A percentile compares a stretch with the other conserved stretches of the same genome.
Evolutionary conservation across 1,139 yeast species (phyloP).

Genomic region (Eremothecium coryli): DNA sequence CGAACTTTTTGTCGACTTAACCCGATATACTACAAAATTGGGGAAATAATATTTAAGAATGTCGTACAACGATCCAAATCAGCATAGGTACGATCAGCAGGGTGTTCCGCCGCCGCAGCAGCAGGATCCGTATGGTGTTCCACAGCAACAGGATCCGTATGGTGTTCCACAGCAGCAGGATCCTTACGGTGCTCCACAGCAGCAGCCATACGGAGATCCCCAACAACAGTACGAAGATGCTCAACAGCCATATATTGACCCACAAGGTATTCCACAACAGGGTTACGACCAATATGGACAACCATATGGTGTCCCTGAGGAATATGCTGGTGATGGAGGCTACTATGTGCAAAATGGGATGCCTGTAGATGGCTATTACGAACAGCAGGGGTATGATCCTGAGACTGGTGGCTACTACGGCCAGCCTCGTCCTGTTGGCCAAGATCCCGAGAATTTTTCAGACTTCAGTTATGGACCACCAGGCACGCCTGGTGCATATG

Average conservation of each 20-base stretch:
- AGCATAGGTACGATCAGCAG: slow-evolving; percentile 10
- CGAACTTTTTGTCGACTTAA: too few relatives aligned
- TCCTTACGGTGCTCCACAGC: slow-evolving; percentile 5
- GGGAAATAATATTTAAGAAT: slow-evolving; percentile 4
- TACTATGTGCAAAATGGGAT: slow-evolving; percentile 12
- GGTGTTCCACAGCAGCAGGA: slow-evolving; percentile 7
- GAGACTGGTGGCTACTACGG: slow-evolving; percentile 38
- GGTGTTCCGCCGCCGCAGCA: too few relatives aligned
- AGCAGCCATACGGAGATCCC: too few relatives aligned
- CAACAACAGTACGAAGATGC: slow-evolving; percentile 21
- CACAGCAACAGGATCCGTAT: slow-evolving; percentile 7
- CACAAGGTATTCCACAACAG: background rate
- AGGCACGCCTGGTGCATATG: slow-evolving; percentile 62
- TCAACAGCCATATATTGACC: slow-evolving; percentile 19
- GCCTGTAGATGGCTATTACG: slow-evolving; percentile 7
- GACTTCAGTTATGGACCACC: slow-evolving; percentile 64
- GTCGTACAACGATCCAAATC: slow-evolving; percentile 13
- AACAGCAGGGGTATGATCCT: slow-evolving; percentile 12
- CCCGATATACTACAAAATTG: too few relatives aligned
- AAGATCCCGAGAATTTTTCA: slow-evolving; percentile 67
- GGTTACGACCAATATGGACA: slow-evolving; percentile 14
- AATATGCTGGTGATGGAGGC: slow-evolving; percentile 11
- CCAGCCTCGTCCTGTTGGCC: slow-evolving; percentile 42
- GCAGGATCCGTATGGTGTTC: slow-evolving; percentile 7
- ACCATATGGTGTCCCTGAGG: slow-evolving; percentile 11